Base-by-base conservation (phyloP, 169 alveolate genomes). In the Babesia sp. region DNA sequence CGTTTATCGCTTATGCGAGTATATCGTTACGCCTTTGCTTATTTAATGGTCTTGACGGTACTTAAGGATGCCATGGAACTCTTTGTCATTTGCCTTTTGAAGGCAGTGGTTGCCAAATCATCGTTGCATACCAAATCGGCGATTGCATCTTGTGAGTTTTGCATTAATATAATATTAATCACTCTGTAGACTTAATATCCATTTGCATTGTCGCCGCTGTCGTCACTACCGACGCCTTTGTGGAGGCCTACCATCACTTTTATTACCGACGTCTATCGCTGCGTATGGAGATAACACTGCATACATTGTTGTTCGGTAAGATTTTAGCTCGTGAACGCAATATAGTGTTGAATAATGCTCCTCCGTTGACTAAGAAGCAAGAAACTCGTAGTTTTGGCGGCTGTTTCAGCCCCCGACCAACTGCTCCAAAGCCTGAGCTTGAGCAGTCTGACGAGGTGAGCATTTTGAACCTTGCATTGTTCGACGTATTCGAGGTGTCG, bases 401-500 rank as follows among this genome's bases (percentile, higher is more conserved):
- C n/a, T n/a, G n/a, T n/a, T n/a, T n/a, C n/a, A n/a, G n/a, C n/a
- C n/a, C n/a, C n/a, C n/a, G n/a, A n/a, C n/a, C 64, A 6, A n/a
- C 5, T 12, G 22, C 45, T 55, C 11, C 39, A 42, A n/a, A 12
- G 8, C 0, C 33, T 24, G 51, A 18, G 44, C 0, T 6, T 39
- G 74, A 16, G 12, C 29, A 9, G 12, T 3, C 24, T 50, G 89
- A 81, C 18, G 89, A 68, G 12, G 70, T 57, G 22, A 81, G 74
- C 59, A 36, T 81, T 24, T 24, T 81, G 57, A 81, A 81, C 56
- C 45, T 81, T 63, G 85, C 84, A 31, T 61, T 81, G 56, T 81
- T 81, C 45, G 89, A 81, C 60, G 72, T 81, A 9, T 29, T 61
- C 42, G 85, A 81, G 75, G 63, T 72, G 31, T 64, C 89, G 6